A percentile compares a stretch with the other conserved stretches of the same genome.
These are phyloP conservation scores for Obelidium mucronatum DNA, from an alignment of 192 early-diverging fungal genomes.

Conservation along the genomic window DNA sequence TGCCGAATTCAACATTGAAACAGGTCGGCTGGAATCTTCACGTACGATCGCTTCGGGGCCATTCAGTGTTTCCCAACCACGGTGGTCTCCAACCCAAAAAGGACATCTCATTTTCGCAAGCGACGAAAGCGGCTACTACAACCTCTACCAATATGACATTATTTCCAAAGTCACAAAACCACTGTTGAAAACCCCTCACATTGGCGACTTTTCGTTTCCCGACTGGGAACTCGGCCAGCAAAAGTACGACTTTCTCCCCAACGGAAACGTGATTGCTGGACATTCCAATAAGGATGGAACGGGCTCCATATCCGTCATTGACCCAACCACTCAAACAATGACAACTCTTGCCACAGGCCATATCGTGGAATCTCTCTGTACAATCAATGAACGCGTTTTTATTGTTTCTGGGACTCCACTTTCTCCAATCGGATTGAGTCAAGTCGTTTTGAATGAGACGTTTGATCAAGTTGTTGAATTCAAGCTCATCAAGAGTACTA, in stretches of 20 bases:
- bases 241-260: conserved; percentile 40
- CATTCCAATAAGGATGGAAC: conserved; percentile 29
- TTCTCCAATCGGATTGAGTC: background rate
- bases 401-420: conserved; percentile 25
- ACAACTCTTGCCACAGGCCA: background rate
- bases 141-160: conserved; percentile 61
- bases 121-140: conserved; percentile 79
- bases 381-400: conserved; percentile 3
- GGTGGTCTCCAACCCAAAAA: conserved; percentile 38
- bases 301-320: conserved; percentile 13
- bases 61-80: conserved; percentile 65
- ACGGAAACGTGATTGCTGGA: conserved; percentile 40
- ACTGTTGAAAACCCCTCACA: conserved; percentile 41
- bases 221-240: conserved; percentile 49
- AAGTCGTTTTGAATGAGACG: background rate
- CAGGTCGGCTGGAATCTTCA: background rate
- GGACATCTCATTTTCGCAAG: conserved; percentile 70
- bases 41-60: conserved; percentile 48
- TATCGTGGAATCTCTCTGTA: background rate
- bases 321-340: conserved; percentile 14
- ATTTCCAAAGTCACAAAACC: conserved; percentile 33
- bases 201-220: conserved; percentile 71
- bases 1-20: conserved; percentile 34
- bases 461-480: background rate
- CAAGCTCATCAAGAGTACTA: background rate